Percentiles rank a stretch among this genome's conserved stretches.
Conservation (phyloP, 2,329 filamentous ascomycete species). For the Aspergillus luchuensis region DNA sequence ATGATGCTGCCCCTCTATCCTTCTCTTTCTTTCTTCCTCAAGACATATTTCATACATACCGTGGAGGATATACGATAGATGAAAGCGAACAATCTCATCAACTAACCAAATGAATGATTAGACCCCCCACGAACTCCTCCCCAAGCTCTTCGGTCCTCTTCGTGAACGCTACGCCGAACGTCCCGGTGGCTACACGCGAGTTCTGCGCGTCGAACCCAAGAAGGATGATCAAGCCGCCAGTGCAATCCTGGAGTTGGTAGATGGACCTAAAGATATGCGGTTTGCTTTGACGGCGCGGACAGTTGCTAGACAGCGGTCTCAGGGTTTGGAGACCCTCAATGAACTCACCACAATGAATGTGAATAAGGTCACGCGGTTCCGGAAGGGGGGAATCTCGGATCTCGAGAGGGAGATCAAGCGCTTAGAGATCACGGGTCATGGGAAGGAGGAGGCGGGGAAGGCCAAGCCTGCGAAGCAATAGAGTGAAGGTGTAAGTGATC, state of each 20-base stretch:
- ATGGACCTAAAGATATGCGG: conserved; percentile 89
- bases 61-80: not conserved
- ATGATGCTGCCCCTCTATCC: conserved; percentile 38
- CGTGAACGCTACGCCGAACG: conserved; percentile 75
- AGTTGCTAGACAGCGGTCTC: conserved; percentile 62
- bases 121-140: conserved; percentile 56
- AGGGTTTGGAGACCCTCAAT: conserved; percentile 61
- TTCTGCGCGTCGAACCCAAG: conserved; percentile 86
- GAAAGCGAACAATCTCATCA: not conserved
- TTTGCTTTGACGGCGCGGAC: conserved; percentile 91
- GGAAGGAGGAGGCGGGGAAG: conserved; percentile 26
- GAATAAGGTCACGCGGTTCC: conserved; percentile 77
- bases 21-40: not conserved
- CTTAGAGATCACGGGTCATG: conserved; percentile 56
- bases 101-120: conserved; percentile 18
- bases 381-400: conserved; percentile 65
- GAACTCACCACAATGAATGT: conserved; percentile 77
- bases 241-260: conserved; percentile 91
- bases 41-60: not conserved
- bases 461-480: conserved; percentile 23
- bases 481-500: not conserved
- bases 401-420: conserved; percentile 63
- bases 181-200: conserved; percentile 91
- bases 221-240: conserved; percentile 85
- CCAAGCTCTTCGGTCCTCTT: conserved; percentile 85